Conservation (phyloP, 2,329 filamentous ascomycete genomes). For the Diatrype stigma region DNA sequence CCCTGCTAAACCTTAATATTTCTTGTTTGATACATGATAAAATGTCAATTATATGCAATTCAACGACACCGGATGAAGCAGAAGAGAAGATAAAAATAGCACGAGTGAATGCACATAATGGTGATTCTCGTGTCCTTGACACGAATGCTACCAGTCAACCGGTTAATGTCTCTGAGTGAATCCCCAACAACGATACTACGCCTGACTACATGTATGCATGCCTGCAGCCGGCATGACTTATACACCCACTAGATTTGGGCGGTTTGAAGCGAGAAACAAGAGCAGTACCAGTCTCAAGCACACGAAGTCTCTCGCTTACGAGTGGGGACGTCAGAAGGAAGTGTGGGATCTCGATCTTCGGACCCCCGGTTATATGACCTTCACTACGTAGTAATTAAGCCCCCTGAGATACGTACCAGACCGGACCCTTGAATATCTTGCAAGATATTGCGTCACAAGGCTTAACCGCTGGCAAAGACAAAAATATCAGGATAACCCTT, state of each 20-base stretch:
- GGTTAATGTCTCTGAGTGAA: too few relatives aligned
- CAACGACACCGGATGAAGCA: too few relatives aligned
- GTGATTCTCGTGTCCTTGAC: too few relatives aligned
- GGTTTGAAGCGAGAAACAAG: background rate
- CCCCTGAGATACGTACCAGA: background rate
- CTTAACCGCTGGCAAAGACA: conserved; percentile 5
- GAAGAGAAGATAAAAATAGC: too few relatives aligned
- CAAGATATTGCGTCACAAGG: conserved; percentile 14
- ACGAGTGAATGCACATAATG: too few relatives aligned
- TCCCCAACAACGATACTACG: too few relatives aligned
- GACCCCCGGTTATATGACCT: background rate
- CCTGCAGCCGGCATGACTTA: background rate
- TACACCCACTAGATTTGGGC: background rate
- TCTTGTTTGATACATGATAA: background rate
- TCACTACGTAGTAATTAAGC: too few relatives aligned
- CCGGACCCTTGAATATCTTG: background rate
- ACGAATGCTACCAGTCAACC: too few relatives aligned
- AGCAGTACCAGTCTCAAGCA: background rate
- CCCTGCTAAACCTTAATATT: background rate
- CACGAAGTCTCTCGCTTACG: background rate
- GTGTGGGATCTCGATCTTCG: background rate
- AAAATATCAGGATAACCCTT: conserved; percentile 7
- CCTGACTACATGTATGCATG: background rate
- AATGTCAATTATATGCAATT: background rate
- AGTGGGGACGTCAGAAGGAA: background rate